phyloP scores from a whole-genome alignment of 75 land plant species.

The Pinus taeda region DNA sequence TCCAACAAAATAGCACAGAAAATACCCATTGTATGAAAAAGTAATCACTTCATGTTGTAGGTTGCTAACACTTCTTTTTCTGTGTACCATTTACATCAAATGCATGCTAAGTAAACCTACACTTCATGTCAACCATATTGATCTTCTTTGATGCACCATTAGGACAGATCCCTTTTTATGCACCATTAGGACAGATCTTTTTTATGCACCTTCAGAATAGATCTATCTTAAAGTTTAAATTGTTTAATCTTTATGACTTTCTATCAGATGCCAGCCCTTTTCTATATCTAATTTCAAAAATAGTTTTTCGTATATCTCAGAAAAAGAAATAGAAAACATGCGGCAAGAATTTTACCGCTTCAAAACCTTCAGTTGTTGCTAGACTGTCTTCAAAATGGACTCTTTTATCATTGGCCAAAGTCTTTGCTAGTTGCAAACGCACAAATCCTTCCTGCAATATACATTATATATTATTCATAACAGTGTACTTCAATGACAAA shows the following conservation, averaged over 20 bases:
- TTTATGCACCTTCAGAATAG: too few relatives aligned
- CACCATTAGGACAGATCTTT: not conserved
- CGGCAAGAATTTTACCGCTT: constrained; percentile 31
- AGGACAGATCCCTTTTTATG: constrained; percentile 1
- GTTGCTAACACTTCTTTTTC: not conserved
- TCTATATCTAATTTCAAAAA: not conserved
- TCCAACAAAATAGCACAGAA: not conserved
- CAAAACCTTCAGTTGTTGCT: constrained; percentile 54
- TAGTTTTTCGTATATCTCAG: not conserved
- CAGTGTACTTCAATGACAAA: not conserved
- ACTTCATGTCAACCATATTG: not conserved
- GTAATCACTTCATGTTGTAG: too few relatives aligned
- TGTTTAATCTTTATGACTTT: not conserved
- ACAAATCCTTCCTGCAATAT: constrained; percentile 78
- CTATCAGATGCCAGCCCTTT: not conserved
- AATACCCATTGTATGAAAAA: too few relatives aligned
- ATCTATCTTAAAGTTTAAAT: not conserved
- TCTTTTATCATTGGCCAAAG: constrained; percentile 49
- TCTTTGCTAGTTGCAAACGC: constrained; percentile 56
- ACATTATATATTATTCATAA: not conserved
- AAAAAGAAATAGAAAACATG: not conserved
- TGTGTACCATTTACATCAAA: not conserved
- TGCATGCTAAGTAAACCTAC: not conserved
- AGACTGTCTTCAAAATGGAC: constrained; percentile 61
- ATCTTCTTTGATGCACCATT: not conserved